These are phyloP conservation scores for Takashimella koratensis DNA, from an alignment of 1,284 basidiomycete genomes.

Conservation along the genomic window DNA sequence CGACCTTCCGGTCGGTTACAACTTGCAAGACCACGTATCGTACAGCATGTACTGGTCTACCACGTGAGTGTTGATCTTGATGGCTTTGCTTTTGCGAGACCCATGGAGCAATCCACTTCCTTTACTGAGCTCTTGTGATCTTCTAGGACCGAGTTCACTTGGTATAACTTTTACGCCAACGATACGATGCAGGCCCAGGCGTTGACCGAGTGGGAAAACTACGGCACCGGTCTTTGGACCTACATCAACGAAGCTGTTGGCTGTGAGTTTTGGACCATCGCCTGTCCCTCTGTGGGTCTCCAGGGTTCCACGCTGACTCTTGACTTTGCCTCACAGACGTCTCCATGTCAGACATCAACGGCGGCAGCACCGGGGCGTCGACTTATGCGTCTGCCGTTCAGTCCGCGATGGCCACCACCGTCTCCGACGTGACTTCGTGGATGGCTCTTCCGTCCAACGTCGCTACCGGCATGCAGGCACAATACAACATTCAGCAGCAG, in stretches of 20 bases:
- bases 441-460: slow-evolving; percentile 35
- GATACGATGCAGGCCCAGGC: slow-evolving; percentile 20
- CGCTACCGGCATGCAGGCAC: slow-evolving; percentile 34
- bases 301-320: too few relatives aligned
- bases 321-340: too few relatives aligned
- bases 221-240: slow-evolving; percentile 42
- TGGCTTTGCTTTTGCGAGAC: too few relatives aligned
- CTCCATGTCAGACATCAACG: slow-evolving; percentile 29
- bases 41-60: slow-evolving; percentile 43
- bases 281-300: slow-evolving; percentile 2
- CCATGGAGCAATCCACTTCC: too few relatives aligned
- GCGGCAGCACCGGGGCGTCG: slow-evolving; percentile 13
- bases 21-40: slow-evolving; percentile 67
- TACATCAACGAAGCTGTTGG: slow-evolving; percentile 49
- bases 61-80: too few relatives aligned
- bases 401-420: slow-evolving; percentile 62
- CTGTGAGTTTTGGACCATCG: slow-evolving; percentile 33
- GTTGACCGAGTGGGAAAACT: slow-evolving; percentile 29
- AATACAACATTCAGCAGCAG: slow-evolving; percentile 37
- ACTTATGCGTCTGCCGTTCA: slow-evolving; percentile 52
- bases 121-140: too few relatives aligned
- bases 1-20: slow-evolving; percentile 69
- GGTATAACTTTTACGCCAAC: slow-evolving; percentile 33
- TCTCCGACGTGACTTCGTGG: slow-evolving; percentile 60
- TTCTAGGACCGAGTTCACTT: slow-evolving; percentile 27